These are phyloP conservation scores for Teratosphaeria pseudoeucalypti DNA, from an alignment of 2,329 filamentous ascomycete genomes.

Conservation along the genomic window DNA sequence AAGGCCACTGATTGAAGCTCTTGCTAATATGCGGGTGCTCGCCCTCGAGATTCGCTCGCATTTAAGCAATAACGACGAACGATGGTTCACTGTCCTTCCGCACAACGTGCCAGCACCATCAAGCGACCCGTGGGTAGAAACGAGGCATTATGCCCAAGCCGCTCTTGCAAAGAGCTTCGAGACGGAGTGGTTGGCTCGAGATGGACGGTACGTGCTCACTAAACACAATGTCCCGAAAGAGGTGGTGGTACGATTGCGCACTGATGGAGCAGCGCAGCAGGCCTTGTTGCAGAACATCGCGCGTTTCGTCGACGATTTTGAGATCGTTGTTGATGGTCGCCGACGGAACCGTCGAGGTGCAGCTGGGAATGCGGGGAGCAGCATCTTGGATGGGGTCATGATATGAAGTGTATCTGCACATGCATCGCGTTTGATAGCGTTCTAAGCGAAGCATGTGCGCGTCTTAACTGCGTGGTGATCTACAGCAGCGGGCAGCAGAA, in stretches of 20 bases:
- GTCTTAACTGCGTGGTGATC: not conserved
- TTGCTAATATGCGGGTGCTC: not conserved
- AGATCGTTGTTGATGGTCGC: slow-evolving; percentile 1
- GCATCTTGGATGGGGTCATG: not conserved
- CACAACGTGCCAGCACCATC: not conserved
- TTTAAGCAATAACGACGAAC: not conserved
- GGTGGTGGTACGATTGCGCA: slow-evolving; percentile 29
- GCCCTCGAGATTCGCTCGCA: not conserved
- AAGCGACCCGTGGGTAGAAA: slow-evolving; percentile 10
- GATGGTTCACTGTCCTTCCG: not conserved
- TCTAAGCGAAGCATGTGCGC: slow-evolving; percentile 3
- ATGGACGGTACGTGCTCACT: slow-evolving; percentile 38
- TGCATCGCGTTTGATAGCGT: slow-evolving; percentile 1
- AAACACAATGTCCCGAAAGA: slow-evolving; percentile 36
- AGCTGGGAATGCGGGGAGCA: not conserved
- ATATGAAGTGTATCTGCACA: not conserved
- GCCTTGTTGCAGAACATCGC: slow-evolving; percentile 1
- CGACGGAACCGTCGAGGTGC: not conserved
- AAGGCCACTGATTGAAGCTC: not conserved
- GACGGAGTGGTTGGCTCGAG: slow-evolving; percentile 37
- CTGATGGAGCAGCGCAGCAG: slow-evolving; percentile 7
- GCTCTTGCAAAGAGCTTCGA: slow-evolving; percentile 36
- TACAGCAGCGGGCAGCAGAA: not conserved
- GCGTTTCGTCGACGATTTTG: slow-evolving; percentile 2
- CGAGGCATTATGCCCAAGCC: slow-evolving; percentile 19